Evolutionary conservation across 768 basidiomycete species (phyloP).

Genomic region (Zangia roseola): DNA sequence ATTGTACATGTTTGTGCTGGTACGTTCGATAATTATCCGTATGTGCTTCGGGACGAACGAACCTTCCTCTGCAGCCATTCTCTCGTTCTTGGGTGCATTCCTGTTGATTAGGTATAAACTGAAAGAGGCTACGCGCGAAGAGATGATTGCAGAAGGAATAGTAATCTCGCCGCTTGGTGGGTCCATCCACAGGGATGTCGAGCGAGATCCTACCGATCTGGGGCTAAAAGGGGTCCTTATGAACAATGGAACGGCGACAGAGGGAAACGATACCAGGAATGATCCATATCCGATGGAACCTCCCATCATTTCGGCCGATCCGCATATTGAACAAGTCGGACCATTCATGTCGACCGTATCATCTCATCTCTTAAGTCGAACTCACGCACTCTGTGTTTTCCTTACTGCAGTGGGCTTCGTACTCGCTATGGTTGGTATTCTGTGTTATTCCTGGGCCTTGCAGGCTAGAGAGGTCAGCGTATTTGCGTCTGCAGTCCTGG

Average conservation of each 20-base stretch:
- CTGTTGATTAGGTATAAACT: constrained; percentile 55
- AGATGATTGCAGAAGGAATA: constrained; percentile 37
- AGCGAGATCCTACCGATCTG: constrained; percentile 5
- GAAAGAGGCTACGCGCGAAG: constrained; percentile 49
- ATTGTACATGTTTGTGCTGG: constrained; percentile 54
- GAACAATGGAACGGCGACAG: neutral
- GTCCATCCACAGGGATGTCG: constrained; percentile 11
- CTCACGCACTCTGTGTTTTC: constrained; percentile 48
- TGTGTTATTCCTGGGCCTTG: constrained; percentile 51
- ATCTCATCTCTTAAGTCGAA: constrained; percentile 46
- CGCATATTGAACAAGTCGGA: constrained; percentile 53
- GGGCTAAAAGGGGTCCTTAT: neutral
- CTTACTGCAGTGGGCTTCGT: constrained; percentile 48
- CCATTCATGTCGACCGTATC: constrained; percentile 41
- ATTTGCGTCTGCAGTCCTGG: constrained; percentile 42
- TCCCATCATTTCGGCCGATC: constrained; percentile 42
- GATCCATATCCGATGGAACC: constrained; percentile 18
- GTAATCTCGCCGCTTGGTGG: constrained; percentile 23
- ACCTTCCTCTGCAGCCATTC: constrained; percentile 29
- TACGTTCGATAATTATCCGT: constrained; percentile 19
- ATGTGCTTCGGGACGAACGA: neutral
- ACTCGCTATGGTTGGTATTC: constrained; percentile 48
- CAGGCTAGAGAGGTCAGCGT: constrained; percentile 46
- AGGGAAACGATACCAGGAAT: neutral
- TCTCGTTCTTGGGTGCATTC: constrained; percentile 56